Base-by-base conservation (phyloP, 208 protist species). In the Lotmaria passim region DNA sequence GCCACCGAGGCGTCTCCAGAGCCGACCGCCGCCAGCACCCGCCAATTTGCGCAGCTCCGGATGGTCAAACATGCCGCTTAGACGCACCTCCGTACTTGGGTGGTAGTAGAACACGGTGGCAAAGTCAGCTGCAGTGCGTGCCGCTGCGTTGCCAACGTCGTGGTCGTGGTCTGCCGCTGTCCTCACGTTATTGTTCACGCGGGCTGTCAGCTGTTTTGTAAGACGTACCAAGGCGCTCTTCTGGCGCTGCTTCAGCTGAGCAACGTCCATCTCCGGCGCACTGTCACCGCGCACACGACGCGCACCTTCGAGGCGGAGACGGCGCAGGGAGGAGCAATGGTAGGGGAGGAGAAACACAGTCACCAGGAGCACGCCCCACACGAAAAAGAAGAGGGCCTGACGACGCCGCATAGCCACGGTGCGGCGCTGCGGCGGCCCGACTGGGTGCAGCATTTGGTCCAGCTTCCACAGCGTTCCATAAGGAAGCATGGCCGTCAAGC, bases 381-480 rank as follows among this genome's bases (percentile, higher is more conserved):
- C 5, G n/a, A 83, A 78, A 21, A 62, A 48, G 50, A 83, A 79
- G 11, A 85, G 56, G 0, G 77, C 70, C 44, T 81, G 69, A 14
- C 80, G 75, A 21, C 83, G 80, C 3, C 74, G 75, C 47, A 69
- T 50, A 33, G 64, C 60, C 11, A 43, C 48, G 12, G 74, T 89
- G 52, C 69, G 70, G 38, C 57, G 78, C 44, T 44, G 55, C 34
- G 63, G 67, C 31, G 74, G 82, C 15, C 41, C 67, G 2, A 64
- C 48, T 10, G 79, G 70, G 61, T 89, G 79, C 38, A 89, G 72
- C 70, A 77, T 69, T 44, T 86, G 58, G 43, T 89, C 83, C 55
- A 89, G 73, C 57, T 78, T 71, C 83, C 80, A 86, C 31, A 89
- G 65, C 15, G 69, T 56, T 7, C 83, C 83, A 43, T 89, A 89